Base-by-base conservation (phyloP, 2,329 filamentous ascomycete genomes). In the Rutstroemia sp. region DNA sequence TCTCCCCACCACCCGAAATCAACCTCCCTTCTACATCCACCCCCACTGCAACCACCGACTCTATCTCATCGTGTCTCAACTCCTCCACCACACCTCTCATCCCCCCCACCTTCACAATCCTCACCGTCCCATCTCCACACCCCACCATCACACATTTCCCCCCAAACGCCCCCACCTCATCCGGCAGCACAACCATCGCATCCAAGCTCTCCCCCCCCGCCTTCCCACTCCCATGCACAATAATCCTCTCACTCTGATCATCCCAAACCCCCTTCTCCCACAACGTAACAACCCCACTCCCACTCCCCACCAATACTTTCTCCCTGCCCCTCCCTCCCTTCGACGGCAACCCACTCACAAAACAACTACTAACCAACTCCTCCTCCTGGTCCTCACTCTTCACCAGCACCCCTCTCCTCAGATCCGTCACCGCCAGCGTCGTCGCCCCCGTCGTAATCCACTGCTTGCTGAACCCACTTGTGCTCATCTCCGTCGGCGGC, bases 231-330 rank as follows among this genome's bases (percentile, higher is more conserved):
- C 73, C 75, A 62, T 90, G 85, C 8, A 96, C 83, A 49, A 88
- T 83, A 65, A 96, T 88, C 52, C 91, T 82, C 73, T 95, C 91
- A 64, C 95, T 89, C 70, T 96, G 90, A 70, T 97, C 92, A 67
- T 95, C 92, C 92, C 94, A 97, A 0, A 88, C 83, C 1, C 92
- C 92, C 63, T 87, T 87, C 71, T 99, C 92, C 92, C 94, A 99
- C 6, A 97, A 75, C 4, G 92, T 96, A 60, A 97, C 71, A 1
- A 96, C 83, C 3, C 94, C 94, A 44, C 82, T 86, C 17, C 83
- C 86, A 25, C 79, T 83, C 21, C 89, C 89, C 0, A 91, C 89
- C 2, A 94, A 71, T 3, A 94, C 78, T 68, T 87, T 87, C 65
- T 86, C 79, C 5, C 89, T 89, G 48, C 88, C 87, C 65, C 83